A percentile compares a stretch with the other conserved stretches of the same genome.
Evolutionary conservation across 352 stramenopile genomes (phyloP).

Genomic region (Aphanomyces astaci): DNA sequence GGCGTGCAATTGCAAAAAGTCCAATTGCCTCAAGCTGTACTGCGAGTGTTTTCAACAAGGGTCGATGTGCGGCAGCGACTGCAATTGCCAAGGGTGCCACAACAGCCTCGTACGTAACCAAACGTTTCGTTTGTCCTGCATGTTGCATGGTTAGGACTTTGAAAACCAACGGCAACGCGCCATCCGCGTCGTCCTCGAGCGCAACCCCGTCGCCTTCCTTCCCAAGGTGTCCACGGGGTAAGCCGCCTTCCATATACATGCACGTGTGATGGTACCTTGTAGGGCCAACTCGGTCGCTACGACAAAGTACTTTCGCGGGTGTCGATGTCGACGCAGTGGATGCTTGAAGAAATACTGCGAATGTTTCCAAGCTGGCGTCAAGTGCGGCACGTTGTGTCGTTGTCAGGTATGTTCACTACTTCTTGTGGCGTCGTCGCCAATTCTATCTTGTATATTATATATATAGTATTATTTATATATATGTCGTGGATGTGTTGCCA

Average conservation of each 20-base stretch:
- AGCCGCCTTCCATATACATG: not conserved
- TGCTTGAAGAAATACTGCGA: conserved; percentile 99
- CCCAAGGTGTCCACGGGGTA: conserved; percentile 83
- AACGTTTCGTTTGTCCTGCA: not conserved
- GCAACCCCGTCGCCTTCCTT: conserved; percentile 92
- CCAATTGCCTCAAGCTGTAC: conserved; percentile 92
- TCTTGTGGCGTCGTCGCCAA: not conserved
- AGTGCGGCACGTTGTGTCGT: conserved; percentile 74
- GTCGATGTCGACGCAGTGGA: conserved; percentile 92
- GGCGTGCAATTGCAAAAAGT: conserved; percentile 95
- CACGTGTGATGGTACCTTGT: not conserved
- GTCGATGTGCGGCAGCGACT: conserved; percentile 47
- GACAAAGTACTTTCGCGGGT: conserved; percentile 86
- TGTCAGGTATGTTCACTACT: conserved; percentile 42
- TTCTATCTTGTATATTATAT: too few relatives aligned
- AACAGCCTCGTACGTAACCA: conserved; percentile 39
- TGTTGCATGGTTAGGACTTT: not conserved
- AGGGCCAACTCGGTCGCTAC: conserved; percentile 26
- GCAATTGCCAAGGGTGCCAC: conserved; percentile 68
- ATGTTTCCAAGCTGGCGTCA: conserved; percentile 87
- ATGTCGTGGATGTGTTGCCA: too few relatives aligned
- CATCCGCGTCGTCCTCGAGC: conserved; percentile 82
- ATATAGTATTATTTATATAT: too few relatives aligned
- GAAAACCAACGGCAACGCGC: conserved; percentile 56
- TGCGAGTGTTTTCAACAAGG: conserved; percentile 69